Conservation (phyloP, 306 rosid genomes). For the Glycine latifolia region DNA sequence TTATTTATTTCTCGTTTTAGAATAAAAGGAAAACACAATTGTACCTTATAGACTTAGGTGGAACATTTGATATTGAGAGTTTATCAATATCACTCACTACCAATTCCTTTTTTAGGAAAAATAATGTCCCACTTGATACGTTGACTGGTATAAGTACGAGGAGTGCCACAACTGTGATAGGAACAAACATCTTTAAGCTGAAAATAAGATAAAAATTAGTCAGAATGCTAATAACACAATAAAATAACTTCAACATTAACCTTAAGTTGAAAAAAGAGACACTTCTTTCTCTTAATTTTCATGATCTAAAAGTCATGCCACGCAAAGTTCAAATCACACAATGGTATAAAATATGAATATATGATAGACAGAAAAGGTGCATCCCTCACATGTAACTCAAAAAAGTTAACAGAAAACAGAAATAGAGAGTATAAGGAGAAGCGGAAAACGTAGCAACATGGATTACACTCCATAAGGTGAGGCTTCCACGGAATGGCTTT, state of each 20-base stretch:
- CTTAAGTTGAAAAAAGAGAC: not conserved
- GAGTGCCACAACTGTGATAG: constrained; percentile 80
- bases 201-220: constrained; percentile 26
- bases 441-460: constrained; percentile 36
- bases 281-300: constrained; percentile 5
- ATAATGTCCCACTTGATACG: constrained; percentile 83
- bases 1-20: not conserved
- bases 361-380: constrained; percentile 5
- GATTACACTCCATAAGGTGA: constrained; percentile 29
- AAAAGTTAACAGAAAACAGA: constrained; percentile 35
- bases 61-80: constrained; percentile 95
- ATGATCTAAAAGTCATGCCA: constrained; percentile 14
- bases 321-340: not conserved
- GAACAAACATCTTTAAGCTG: constrained; percentile 91
- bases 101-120: constrained; percentile 81
- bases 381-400: constrained; percentile 35
- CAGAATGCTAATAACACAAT: not conserved
- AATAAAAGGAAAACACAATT: constrained; percentile 16
- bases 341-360: not conserved
- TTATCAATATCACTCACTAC: constrained; percentile 90
- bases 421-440: constrained; percentile 31
- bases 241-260: constrained; percentile 17
- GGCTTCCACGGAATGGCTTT: constrained; percentile 42
- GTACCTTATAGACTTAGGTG: constrained; percentile 77
- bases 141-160: constrained; percentile 91